Conservation (phyloP, 1,284 basidiomycete genomes). For the Pseudozyma thailandica region DNA sequence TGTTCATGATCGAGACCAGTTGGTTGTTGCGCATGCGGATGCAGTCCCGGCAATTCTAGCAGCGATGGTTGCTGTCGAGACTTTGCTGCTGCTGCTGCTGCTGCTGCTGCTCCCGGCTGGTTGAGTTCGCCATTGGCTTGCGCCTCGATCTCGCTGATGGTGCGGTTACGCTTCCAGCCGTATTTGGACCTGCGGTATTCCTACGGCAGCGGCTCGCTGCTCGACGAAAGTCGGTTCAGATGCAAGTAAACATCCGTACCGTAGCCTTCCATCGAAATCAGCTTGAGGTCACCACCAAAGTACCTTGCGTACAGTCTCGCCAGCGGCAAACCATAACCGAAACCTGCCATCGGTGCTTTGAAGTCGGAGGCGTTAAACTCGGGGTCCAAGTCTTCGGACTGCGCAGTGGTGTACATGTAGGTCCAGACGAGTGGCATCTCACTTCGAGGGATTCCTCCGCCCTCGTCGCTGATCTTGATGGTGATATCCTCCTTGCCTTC, state of each 20-base stretch:
- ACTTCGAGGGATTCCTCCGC: conserved; percentile 90
- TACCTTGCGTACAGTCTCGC: conserved; percentile 87
- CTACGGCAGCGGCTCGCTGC: conserved; percentile 70
- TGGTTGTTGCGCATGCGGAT: conserved; percentile 15
- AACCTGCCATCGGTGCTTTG: conserved; percentile 98
- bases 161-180: conserved; percentile 50
- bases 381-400: conserved; percentile 82
- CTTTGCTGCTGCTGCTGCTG: neutral
- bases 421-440: conserved; percentile 98
- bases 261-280: conserved; percentile 94
- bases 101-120: conserved; percentile 13
- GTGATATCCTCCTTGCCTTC: conserved; percentile 88
- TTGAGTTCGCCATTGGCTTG: conserved; percentile 6
- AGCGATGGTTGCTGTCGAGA: conserved; percentile 24
- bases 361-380: conserved; percentile 92
- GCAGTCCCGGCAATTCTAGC: conserved; percentile 26
- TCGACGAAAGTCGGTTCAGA: conserved; percentile 77
- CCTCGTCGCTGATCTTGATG: conserved; percentile 96
- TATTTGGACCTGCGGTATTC: conserved; percentile 55
- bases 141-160: conserved; percentile 47
- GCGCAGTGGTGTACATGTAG: conserved; percentile 97
- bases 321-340: conserved; percentile 84
- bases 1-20: conserved; percentile 10
- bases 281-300: conserved; percentile 93
- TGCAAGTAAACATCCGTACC: conserved; percentile 80